phyloP scores from a whole-genome alignment of 129 eudicot species.

The Pittosporum tobira region DNA sequence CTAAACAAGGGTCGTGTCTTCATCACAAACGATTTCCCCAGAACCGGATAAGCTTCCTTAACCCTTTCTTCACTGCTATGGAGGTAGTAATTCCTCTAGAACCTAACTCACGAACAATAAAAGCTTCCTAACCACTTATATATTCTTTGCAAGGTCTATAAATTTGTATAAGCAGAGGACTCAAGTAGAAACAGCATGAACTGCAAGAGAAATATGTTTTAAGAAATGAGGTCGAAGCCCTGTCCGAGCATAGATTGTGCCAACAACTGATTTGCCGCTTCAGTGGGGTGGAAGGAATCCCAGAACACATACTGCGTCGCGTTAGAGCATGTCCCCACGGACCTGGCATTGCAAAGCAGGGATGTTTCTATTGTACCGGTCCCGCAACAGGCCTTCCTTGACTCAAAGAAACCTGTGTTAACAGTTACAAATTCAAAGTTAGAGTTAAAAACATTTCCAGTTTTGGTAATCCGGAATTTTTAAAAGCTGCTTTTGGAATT shows the following conservation, averaged over 20 bases:
- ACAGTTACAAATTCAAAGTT: too few relatives aligned
- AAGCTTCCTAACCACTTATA: constrained; percentile 1
- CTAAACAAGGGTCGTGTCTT: background rate
- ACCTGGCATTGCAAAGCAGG: constrained; percentile 48
- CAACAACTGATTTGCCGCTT: constrained; percentile 56
- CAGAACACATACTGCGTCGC: constrained; percentile 74
- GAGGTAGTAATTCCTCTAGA: background rate
- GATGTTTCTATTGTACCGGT: constrained; percentile 76
- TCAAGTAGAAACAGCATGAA: background rate
- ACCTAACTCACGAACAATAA: constrained; percentile 4
- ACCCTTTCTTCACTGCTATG: constrained; percentile 9
- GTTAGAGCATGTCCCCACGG: constrained; percentile 72
- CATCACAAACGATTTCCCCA: background rate
- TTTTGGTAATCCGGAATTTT: too few relatives aligned
- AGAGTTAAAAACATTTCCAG: too few relatives aligned
- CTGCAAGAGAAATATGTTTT: background rate
- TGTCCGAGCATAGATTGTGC: constrained; percentile 48
- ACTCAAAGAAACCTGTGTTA: constrained; percentile 55
- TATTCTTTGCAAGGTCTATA: background rate
- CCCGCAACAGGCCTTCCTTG: constrained; percentile 79
- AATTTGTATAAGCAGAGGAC: background rate
- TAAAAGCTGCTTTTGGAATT: background rate
- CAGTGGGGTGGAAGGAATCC: constrained; percentile 78
- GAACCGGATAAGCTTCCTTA: background rate
- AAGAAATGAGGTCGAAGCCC: constrained; percentile 49